phyloP scores from a whole-genome alignment of 2,329 filamentous ascomycete genomes.

The Pseudogymnoascus sp. region DNA sequence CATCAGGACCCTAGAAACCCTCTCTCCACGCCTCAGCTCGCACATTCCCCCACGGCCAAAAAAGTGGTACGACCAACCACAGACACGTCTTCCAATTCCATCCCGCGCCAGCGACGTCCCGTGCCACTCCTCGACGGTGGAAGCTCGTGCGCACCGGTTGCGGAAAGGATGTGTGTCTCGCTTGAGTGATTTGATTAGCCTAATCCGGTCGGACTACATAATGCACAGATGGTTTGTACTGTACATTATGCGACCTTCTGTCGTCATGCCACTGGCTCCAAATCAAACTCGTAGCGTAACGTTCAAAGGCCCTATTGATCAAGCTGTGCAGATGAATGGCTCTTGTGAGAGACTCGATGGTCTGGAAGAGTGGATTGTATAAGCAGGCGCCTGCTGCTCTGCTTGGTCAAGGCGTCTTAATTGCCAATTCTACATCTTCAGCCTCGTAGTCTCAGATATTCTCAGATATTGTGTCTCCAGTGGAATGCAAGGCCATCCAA shows the following conservation, averaged over 20 bases:
- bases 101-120: neutral
- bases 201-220: neutral
- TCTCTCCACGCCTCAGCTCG: no score
- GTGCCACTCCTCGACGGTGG: neutral
- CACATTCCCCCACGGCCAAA: neutral
- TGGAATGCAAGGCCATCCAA: neutral
- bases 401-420: neutral
- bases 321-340: neutral
- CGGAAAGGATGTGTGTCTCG: neutral
- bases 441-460: neutral
- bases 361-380: neutral
- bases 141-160: neutral
- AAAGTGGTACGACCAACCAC: neutral
- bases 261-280: slow-evolving; percentile 1
- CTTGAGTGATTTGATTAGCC: neutral
- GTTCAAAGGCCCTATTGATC: neutral
- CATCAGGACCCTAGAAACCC: no score
- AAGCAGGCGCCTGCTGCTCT: neutral
- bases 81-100: slow-evolving; percentile 2
- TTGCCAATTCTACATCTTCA: neutral
- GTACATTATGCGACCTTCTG: neutral
- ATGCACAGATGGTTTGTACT: neutral
- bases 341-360: neutral
- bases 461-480: neutral
- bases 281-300: slow-evolving; percentile 2